Conservation (phyloP, 1,284 basidiomycete species). For the Cerrena zonata region DNA sequence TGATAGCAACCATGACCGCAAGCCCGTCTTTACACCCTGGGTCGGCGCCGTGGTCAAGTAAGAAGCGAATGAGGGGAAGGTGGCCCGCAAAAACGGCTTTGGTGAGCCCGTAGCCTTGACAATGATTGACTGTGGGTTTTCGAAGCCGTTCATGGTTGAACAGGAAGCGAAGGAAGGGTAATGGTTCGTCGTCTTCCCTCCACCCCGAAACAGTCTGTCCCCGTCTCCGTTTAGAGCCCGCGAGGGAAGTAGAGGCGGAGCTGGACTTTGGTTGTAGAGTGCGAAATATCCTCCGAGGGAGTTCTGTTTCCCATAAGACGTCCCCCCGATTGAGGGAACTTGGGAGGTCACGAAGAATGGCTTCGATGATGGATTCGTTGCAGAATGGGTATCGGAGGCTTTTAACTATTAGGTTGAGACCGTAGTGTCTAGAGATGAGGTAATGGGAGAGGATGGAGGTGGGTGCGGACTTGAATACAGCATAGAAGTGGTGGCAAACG, state of each 20-base stretch:
- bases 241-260: too few relatives aligned
- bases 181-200: constrained; percentile 42
- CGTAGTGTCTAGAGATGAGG: constrained; percentile 36
- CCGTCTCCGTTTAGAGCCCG: not conserved
- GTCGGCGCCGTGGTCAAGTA: constrained; percentile 68
- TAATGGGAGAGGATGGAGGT: constrained; percentile 55
- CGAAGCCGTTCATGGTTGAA: constrained; percentile 37
- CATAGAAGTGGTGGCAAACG: constrained; percentile 45
- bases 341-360: constrained; percentile 33
- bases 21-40: constrained; percentile 56
- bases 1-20: constrained; percentile 71
- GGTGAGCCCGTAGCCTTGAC: constrained; percentile 73
- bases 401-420: constrained; percentile 19
- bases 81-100: constrained; percentile 67
- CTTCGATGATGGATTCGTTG: constrained; percentile 47
- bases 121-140: constrained; percentile 48
- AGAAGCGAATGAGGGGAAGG: constrained; percentile 57
- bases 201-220: constrained; percentile 30
- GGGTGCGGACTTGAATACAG: constrained; percentile 48
- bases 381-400: constrained; percentile 65
- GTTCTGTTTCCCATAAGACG: constrained; percentile 28
- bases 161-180: constrained; percentile 59
- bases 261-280: constrained; percentile 31
- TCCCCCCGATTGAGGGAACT: constrained; percentile 10
- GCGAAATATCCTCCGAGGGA: constrained; percentile 63